These are phyloP conservation scores for Corallochytrium limacisporum DNA, from an alignment of 78 protist species.

Conservation along the genomic window DNA sequence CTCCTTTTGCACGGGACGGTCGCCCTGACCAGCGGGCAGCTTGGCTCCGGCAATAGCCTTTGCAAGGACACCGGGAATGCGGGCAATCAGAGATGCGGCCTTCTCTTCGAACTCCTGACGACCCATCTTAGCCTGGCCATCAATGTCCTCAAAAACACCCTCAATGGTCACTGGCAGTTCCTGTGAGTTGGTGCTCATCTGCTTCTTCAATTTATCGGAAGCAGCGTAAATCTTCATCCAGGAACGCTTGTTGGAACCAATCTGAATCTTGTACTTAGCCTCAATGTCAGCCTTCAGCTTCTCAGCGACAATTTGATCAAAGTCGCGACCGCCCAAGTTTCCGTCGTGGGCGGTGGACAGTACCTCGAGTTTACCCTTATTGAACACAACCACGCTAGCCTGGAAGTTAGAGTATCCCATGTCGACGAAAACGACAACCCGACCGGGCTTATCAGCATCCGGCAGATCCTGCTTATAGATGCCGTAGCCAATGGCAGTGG, in stretches of 20 bases:
- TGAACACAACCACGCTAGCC: constrained; percentile 43
- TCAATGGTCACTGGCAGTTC: constrained; percentile 61
- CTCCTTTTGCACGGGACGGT: neutral
- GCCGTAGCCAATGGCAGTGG: constrained; percentile 74
- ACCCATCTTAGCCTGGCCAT: constrained; percentile 27
- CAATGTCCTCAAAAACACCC: constrained; percentile 71
- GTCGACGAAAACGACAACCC: constrained; percentile 61
- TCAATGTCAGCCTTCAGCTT: constrained; percentile 40
- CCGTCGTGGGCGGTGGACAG: constrained; percentile 34
- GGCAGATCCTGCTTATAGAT: constrained; percentile 58
- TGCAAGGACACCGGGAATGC: constrained; percentile 20
- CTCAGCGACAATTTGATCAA: constrained; percentile 39
- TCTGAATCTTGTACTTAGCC: constrained; percentile 60
- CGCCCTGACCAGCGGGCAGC: neutral
- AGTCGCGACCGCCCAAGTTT: constrained; percentile 63
- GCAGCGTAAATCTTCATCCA: constrained; percentile 45
- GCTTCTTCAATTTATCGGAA: constrained; percentile 70
- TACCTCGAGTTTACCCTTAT: constrained; percentile 31
- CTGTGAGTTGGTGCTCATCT: constrained; percentile 41
- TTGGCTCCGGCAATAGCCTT: constrained; percentile 13
- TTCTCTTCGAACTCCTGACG: constrained; percentile 54
- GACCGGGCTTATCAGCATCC: constrained; percentile 33
- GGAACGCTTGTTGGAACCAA: constrained; percentile 43
- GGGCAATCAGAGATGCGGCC: constrained; percentile 14
- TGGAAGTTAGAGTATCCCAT: constrained; percentile 64